Percentiles rank a stretch among this genome's conserved stretches.
Evolutionary conservation across 73 alveolate species (phyloP).

Genomic region (Paramecium sexaurelia): DNA sequence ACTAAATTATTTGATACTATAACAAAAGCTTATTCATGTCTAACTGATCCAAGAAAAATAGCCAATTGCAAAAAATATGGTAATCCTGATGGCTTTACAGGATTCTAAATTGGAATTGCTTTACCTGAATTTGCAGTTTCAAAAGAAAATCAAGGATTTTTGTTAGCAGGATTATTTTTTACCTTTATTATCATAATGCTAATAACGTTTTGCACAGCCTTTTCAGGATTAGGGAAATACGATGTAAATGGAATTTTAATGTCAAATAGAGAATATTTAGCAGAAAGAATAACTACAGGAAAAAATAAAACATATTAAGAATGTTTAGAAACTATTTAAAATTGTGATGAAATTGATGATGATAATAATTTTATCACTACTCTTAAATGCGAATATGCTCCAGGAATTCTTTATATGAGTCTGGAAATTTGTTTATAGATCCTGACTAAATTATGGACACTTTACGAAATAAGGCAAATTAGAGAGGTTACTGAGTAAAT

Average conservation of each 20-base stretch:
- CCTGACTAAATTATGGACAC: not conserved
- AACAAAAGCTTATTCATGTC: slow-evolving; percentile 40
- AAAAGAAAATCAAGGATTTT: slow-evolving; percentile 21
- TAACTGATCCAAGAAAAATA: slow-evolving; percentile 45
- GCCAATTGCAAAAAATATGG: slow-evolving; percentile 54
- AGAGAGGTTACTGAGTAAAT: not conserved
- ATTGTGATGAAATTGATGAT: not conserved
- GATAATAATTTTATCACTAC: not conserved
- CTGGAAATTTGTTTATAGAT: not conserved
- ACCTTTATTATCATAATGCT: not conserved
- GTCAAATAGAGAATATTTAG: not conserved
- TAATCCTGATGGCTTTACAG: slow-evolving; percentile 45
- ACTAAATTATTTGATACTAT: not conserved
- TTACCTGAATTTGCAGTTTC: slow-evolving; percentile 36
- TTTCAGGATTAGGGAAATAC: not conserved
- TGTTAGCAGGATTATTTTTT: not conserved
- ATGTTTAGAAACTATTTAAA: slow-evolving; percentile 32
- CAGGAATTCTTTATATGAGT: slow-evolving; percentile 35
- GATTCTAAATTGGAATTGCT: slow-evolving; percentile 34
- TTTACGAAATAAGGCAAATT: not conserved
- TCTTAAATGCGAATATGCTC: not conserved
- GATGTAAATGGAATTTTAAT: slow-evolving; percentile 1
- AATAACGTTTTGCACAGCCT: not conserved
- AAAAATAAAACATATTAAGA: not conserved
- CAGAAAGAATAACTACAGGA: not conserved